Evolutionary conservation across 2,329 filamentous ascomycete genomes (phyloP), one percentile per base, ranked within the genome.

Genomic region (Boeremia exigua): DNA sequence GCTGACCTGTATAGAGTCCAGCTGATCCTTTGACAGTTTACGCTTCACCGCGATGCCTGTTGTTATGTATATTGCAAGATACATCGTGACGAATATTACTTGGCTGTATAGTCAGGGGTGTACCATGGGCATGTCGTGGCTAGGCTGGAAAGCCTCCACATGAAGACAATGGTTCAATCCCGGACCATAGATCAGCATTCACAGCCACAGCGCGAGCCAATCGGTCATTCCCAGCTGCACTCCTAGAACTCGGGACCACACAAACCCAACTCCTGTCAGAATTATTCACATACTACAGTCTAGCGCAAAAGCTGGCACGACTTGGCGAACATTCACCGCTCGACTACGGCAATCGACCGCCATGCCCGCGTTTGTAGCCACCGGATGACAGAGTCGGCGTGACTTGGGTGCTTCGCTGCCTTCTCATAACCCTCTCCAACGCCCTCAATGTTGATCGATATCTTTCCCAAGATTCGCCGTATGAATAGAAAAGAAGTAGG

Each of bases 361-460:
- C 32, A 37, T 30, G 32, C 23, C 29, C 33, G 36, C 43, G 43
- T 32, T 48, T 14, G 37, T 15, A 19, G 10, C 12, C 52, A 10
- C 28, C 19, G n/a, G 27, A 34, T 6, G 19, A 36, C 29, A 42
- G 29, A 28, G 48, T 59, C 39, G 56, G 56, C 15, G 37, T 62
- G 19, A 54, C 54, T 30, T 40, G 58, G 19, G n/a, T 36, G 15
- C 12, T 28, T 15, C 2, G 2, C 9, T 3, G n/a, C 11, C 27
- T 2, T 9, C 15, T 19, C 19, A 23, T 23, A 23, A 23, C 3
- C 2, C 2, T 23, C 19, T 23, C 19, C 19, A 23, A 23, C 19
- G 19, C 19, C 19, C 19, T 23, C 19, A 23, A 23, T 23, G 5
- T 23, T 23, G 19, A 5, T 23, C 19, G 14, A 7, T 34, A n/a